Base-by-base conservation (phyloP, 148 eudicot genomes). In the Arctostaphylos glauca region DNA sequence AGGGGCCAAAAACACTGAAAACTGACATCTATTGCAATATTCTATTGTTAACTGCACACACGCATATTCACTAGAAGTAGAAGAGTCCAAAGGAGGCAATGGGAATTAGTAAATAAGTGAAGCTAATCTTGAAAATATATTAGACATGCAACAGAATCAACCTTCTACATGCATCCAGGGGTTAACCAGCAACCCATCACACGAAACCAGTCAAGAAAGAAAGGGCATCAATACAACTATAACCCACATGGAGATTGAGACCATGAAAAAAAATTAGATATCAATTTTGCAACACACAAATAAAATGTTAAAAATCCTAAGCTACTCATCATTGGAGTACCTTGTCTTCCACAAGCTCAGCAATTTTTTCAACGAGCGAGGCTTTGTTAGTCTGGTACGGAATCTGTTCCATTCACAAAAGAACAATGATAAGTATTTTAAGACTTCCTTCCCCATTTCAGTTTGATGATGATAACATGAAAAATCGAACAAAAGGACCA, bases 381-480 rank as follows among this genome's bases (percentile, higher is more conserved):
- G 99, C 98, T 93, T 96, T 94, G 89, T 94, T 96, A 58, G 98
- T 93, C 89, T 94, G 99, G 80, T 96, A 96, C 9, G 99, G 99
- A 59, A 96, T 90, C 99, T 96, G 92, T 91, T 89, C 53, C 87
- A 86, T 79, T 77, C 18, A 84, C 80, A 75, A 44, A 46, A 88
- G 55, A 12, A 66, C 85, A 21, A 64, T 72, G 43, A 50, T 52
- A 47, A 59, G 23, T 73, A 74, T 49, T 5, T 53, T 50, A 4
- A 44, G 72, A 38, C 47, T 78, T 23, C 9, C 25, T n/a, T 47
- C 6, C 21, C 6, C 50, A 78, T 47, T 14, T n/a, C 13, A 47
- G 21, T 41, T 41, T 47, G 47, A 13, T 15, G 46, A 71, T 19
- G 70, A 48, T 15, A 83, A 84, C 5, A 55, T 19, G 52, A 46